Percentiles rank a stretch among this genome's conserved stretches.
Conservation (phyloP, 176 grass and related monocot genomes). For the Typha latifolia region DNA sequence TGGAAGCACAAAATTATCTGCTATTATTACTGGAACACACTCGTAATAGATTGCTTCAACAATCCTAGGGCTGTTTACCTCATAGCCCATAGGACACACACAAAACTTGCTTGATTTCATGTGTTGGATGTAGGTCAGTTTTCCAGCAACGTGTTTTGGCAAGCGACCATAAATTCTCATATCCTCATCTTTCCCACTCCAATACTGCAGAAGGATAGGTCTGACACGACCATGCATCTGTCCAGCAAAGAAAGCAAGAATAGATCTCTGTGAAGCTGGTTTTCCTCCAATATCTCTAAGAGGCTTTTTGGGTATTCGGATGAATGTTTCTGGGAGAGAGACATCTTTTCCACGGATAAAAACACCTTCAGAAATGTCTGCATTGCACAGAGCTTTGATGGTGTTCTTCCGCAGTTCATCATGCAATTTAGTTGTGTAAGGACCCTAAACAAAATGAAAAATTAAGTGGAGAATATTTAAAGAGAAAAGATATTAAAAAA, state of each 20-base stretch:
- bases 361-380: conserved; percentile 63
- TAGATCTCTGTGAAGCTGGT: conserved; percentile 42
- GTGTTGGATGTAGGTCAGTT: conserved; percentile 63
- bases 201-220: conserved; percentile 55
- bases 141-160: conserved; percentile 40
- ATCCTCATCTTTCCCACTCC: conserved; percentile 52
- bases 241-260: conserved; percentile 81
- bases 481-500: background rate
- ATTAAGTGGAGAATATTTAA: background rate
- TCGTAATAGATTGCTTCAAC: conserved; percentile 82
- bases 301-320: conserved; percentile 66
- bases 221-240: conserved; percentile 91
- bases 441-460: conserved; percentile 25
- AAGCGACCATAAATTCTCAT: conserved; percentile 52
- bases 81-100: conserved; percentile 88
- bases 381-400: conserved; percentile 84
- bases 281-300: conserved; percentile 51
- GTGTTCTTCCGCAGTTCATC: conserved; percentile 58
- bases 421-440: conserved; percentile 69
- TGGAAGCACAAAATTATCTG: conserved; percentile 75
- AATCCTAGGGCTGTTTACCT: conserved; percentile 90
- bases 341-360: conserved; percentile 75
- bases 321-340: conserved; percentile 77
- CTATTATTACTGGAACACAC: conserved; percentile 85
- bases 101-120: conserved; percentile 90